Evolutionary conservation across 768 basidiomycete genomes (phyloP), one percentile per base, ranked within the genome.

Genomic region (Roridomyces roridus): DNA sequence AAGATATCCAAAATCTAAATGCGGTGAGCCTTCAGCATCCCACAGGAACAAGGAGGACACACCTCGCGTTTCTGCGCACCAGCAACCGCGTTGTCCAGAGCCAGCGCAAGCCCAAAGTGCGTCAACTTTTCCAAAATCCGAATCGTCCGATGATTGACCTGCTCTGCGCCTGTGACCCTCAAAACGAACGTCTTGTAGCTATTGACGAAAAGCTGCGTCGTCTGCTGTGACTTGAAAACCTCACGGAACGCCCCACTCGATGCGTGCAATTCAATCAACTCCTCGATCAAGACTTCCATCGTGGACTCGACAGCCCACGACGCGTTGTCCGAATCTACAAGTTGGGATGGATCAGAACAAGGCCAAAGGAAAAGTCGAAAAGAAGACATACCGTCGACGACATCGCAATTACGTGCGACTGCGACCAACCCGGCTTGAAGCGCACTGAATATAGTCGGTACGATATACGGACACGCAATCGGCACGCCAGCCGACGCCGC

Each of bases 41-140:
- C 23, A 25, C 36, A n/a, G 51, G 18, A n/a, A 34, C 42, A 7
- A 18, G 42, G n/a, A 21, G 11, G 21, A 24, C 74, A 14, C 64
- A 91, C 92, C 80, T 92, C 88, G 48, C 83, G 84, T 62, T 91
- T 92, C 68, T 92, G 90, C n/a, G 70, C 37, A 0, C 80, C 80
- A 14, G 83, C 79, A 37, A 89, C 83, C 9, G 80, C 72, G 49
- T 82, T 82, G 52, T 88, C 89, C 54, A 86, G 72, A 2, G 88
- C 87, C 23, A 94, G 74, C 17, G 87, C 82, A 24, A 88, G 66
- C 2, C 84, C 89, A 23, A 94, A 76, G 60, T 92, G 88, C 4
- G 81, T 84, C 15, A 92, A 68, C 57, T 91, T 91, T 62, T 91
- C 87, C 17, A 87, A 69, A 12, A 91, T 80, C 6, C 86, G 76